Evolutionary conservation across 23 red algal species (phyloP).

Genomic region (Pyropia yezoensis): DNA sequence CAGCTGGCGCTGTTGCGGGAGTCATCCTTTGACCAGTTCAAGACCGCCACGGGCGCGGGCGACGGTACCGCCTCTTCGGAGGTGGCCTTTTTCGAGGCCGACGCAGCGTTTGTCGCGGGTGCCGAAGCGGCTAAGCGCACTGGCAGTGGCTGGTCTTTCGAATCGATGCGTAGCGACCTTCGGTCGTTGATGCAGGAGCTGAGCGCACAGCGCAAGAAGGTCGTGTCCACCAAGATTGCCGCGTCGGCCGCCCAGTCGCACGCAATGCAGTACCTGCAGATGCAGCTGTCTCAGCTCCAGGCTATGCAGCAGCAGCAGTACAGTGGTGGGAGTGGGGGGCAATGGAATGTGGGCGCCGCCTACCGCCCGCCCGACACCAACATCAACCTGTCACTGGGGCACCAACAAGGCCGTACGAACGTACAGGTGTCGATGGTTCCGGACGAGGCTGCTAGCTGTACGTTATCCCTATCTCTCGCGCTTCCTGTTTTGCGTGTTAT

Average conservation of each 20-base stretch:
- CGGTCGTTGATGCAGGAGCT: conserved; percentile 83
- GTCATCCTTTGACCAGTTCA: conserved; percentile 61
- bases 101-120: conserved; percentile 54
- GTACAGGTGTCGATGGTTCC: conserved; percentile 92
- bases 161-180: conserved; percentile 64
- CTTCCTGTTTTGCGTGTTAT: too few relatives aligned
- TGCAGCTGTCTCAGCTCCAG: conserved; percentile 92
- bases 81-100: conserved; percentile 72
- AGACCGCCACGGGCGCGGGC: conserved; percentile 36
- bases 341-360: conserved; percentile 94
- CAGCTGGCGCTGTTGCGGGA: conserved; percentile 53
- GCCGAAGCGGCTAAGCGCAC: conserved; percentile 63
- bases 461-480: too few relatives aligned
- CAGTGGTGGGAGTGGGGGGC: conserved; percentile 64
- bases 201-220: conserved; percentile 51
- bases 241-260: conserved; percentile 63
- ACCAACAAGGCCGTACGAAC: conserved; percentile 90
- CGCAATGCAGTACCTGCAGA: conserved; percentile 88
- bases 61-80: conserved; percentile 48
- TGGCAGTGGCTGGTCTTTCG: conserved; percentile 60
- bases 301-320: conserved; percentile 83
- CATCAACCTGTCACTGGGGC: conserved; percentile 82
- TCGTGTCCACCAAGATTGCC: conserved; percentile 58
- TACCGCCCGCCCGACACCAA: conserved; percentile 97
- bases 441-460: conserved; percentile 65